A percentile compares a stretch with the other conserved stretches of the same genome.
Evolutionary conservation across 2,329 filamentous ascomycete genomes (phyloP).

Genomic region (Beauveria bassiana): DNA sequence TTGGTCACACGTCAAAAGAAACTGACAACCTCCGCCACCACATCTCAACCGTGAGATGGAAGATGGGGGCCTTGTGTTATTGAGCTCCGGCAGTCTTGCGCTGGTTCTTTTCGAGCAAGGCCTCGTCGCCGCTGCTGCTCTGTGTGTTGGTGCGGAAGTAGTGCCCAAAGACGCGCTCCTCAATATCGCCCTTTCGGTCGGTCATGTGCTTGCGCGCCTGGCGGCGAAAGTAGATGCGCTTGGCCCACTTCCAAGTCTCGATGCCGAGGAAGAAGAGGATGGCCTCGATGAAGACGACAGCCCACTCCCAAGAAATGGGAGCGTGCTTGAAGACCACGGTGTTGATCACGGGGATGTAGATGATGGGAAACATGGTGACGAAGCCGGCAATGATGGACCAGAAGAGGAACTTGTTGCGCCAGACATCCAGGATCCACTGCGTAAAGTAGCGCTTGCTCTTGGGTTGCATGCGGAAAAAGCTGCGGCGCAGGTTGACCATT

Average conservation of each 20-base stretch:
- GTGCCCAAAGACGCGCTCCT: constrained; percentile 26
- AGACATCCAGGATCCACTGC: constrained; percentile 59
- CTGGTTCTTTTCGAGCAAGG: constrained; percentile 11
- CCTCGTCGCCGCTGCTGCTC: constrained; percentile 15
- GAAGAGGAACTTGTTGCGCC: constrained; percentile 65
- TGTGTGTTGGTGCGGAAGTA: constrained; percentile 20
- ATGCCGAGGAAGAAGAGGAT: constrained; percentile 50
- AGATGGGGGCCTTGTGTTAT: constrained; percentile 14
- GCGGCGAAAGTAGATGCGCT: constrained; percentile 37
- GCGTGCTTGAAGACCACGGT: constrained; percentile 49
- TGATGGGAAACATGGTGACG: constrained; percentile 39
- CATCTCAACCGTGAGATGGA: background rate
- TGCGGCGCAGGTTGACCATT: constrained; percentile 61
- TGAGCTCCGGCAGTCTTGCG: constrained; percentile 11
- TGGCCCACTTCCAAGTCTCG: constrained; percentile 51
- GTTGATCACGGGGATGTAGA: constrained; percentile 53
- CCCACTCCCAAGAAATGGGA: constrained; percentile 55
- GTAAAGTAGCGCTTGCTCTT: constrained; percentile 51
- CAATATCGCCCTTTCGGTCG: constrained; percentile 17
- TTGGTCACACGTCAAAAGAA: constrained; percentile 4
- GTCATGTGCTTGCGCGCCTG: constrained; percentile 17
- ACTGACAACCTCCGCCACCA: constrained; percentile 5
- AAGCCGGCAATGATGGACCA: constrained; percentile 44
- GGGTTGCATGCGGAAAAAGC: constrained; percentile 66
- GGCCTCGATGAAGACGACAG: constrained; percentile 45